Percentiles rank a stretch among this genome's conserved stretches.
These are phyloP conservation scores for Xylariaceae sp. DNA, from an alignment of 2,329 filamentous ascomycete species.

Conservation along the genomic window DNA sequence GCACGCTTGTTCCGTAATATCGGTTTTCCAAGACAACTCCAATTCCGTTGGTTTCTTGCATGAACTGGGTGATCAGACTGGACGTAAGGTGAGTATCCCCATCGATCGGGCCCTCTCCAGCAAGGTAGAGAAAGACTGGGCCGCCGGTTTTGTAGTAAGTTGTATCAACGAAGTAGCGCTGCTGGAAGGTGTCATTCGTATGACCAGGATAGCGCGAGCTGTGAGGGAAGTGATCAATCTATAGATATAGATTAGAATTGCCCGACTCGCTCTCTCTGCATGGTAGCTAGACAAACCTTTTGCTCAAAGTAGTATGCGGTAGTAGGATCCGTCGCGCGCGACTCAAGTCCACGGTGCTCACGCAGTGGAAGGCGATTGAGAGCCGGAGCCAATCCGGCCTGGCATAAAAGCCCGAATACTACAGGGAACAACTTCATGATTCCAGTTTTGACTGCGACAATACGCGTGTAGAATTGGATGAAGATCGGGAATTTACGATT, in stretches of 20 bases:
- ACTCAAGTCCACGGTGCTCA: conserved; percentile 6
- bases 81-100: conserved; percentile 19
- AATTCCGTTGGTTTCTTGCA: conserved; percentile 36
- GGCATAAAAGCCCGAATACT: conserved; percentile 13
- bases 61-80: conserved; percentile 8
- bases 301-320: conserved; percentile 16
- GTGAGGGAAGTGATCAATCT: conserved; percentile 45
- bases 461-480: background rate
- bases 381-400: conserved; percentile 9
- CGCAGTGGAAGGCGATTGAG: conserved; percentile 4
- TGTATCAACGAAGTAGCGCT: conserved; percentile 51
- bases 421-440: conserved; percentile 11
- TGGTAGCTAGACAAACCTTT: conserved; percentile 2
- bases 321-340: conserved; percentile 4
- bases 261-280: background rate
- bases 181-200: conserved; percentile 48
- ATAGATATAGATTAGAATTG: background rate
- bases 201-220: conserved; percentile 29
- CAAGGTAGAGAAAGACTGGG: conserved; percentile 34
- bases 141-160: conserved; percentile 51
- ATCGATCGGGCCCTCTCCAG: conserved; percentile 46
- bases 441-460: background rate
- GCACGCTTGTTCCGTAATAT: conserved; percentile 49
- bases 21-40: conserved; percentile 51
- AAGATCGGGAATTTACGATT: background rate